Percentiles rank a stretch among this genome's conserved stretches.
These are phyloP conservation scores for Endocalyx cinctus DNA, from an alignment of 2,329 filamentous ascomycete genomes.

Conservation along the genomic window DNA sequence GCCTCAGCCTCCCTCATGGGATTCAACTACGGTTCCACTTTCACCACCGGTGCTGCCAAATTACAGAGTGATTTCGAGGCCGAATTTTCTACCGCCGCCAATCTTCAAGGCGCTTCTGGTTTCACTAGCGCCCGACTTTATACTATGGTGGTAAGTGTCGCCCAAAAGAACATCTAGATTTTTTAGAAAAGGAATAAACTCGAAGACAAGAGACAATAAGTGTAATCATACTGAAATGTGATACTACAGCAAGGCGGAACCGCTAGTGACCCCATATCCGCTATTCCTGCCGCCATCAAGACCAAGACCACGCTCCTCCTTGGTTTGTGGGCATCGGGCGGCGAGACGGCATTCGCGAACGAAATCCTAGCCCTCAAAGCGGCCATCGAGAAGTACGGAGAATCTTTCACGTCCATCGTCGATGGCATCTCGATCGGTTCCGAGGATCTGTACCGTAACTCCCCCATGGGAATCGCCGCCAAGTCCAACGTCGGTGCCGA, in stretches of 20 bases:
- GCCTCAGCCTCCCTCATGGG: slow-evolving; percentile 47
- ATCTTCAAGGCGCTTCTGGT: slow-evolving; percentile 58
- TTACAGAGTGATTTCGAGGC: slow-evolving; percentile 61
- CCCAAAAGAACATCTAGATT: no score
- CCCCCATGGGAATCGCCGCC: slow-evolving; percentile 62
- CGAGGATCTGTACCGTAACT: slow-evolving; percentile 81
- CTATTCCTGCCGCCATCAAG: slow-evolving; percentile 72
- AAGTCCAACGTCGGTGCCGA: slow-evolving; percentile 58
- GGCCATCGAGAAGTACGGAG: slow-evolving; percentile 66
- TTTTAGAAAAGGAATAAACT: no score
- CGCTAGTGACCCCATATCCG: slow-evolving; percentile 41
- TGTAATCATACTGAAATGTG: slow-evolving; percentile 5
- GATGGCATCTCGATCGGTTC: slow-evolving; percentile 81
- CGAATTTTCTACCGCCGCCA: slow-evolving; percentile 63
- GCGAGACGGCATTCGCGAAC: slow-evolving; percentile 58
- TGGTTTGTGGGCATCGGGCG: slow-evolving; percentile 77
- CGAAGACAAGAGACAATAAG: no score
- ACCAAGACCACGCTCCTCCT: slow-evolving; percentile 76
- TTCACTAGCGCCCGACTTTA: slow-evolving; percentile 71
- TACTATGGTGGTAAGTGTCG: slow-evolving; percentile 58
- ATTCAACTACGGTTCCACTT: slow-evolving; percentile 69
- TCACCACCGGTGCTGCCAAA: slow-evolving; percentile 57
- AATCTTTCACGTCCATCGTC: slow-evolving; percentile 59
- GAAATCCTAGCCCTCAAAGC: slow-evolving; percentile 68
- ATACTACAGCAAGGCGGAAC: slow-evolving; percentile 57